These are phyloP conservation scores for Bremia lactucae DNA, from an alignment of 352 stramenopile genomes.

Conservation along the genomic window DNA sequence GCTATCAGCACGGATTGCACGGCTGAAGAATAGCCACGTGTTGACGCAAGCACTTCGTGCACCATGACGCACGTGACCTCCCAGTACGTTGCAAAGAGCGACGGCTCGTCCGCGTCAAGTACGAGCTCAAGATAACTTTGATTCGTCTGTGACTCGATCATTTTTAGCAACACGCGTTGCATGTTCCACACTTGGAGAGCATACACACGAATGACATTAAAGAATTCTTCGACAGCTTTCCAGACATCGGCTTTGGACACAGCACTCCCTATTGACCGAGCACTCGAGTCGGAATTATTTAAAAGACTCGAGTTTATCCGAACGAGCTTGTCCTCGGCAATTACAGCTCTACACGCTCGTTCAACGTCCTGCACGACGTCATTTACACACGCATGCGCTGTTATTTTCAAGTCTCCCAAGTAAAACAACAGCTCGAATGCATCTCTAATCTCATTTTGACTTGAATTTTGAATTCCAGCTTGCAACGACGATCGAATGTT, in stretches of 20 bases:
- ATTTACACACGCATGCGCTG: slow-evolving; percentile 66
- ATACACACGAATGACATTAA: slow-evolving; percentile 53
- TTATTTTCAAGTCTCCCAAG: slow-evolving; percentile 45
- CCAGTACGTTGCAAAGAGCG: slow-evolving; percentile 78
- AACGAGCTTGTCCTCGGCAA: slow-evolving; percentile 56
- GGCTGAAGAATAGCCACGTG: slow-evolving; percentile 39
- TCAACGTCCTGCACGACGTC: slow-evolving; percentile 79
- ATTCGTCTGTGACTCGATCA: slow-evolving; percentile 33
- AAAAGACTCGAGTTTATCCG: slow-evolving; percentile 9
- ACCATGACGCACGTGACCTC: slow-evolving; percentile 74
- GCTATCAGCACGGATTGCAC: slow-evolving; percentile 66
- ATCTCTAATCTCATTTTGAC: slow-evolving; percentile 58
- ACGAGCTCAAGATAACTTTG: slow-evolving; percentile 64
- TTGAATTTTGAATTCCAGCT: slow-evolving; percentile 40
- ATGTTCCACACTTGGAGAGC: slow-evolving; percentile 81
- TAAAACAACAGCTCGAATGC: slow-evolving; percentile 77
- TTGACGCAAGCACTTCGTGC: slow-evolving; percentile 54
- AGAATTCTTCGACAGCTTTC: slow-evolving; percentile 72
- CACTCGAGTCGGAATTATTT: slow-evolving; percentile 16
- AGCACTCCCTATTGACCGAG: slow-evolving; percentile 15
- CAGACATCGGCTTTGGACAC: slow-evolving; percentile 64
- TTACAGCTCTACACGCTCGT: slow-evolving; percentile 39
- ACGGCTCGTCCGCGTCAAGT: slow-evolving; percentile 60
- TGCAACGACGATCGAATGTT: slow-evolving; percentile 44
- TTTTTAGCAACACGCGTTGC: slow-evolving; percentile 77